These are phyloP conservation scores for Laguncularia racemosa DNA, from an alignment of 345 rosid species.

Conservation along the genomic window DNA sequence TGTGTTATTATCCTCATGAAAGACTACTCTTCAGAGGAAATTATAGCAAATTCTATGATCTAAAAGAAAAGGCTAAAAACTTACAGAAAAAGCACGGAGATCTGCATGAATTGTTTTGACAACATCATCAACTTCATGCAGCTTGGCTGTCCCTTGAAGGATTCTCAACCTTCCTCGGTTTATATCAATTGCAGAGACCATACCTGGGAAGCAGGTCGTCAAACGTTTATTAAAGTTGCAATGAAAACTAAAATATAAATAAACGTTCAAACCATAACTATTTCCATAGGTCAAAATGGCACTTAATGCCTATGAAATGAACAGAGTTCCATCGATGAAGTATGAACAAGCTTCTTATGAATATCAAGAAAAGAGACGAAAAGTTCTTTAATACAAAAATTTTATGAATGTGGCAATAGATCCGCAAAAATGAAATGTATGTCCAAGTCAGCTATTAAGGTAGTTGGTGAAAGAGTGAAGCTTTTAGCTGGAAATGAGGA, in stretches of 20 bases:
- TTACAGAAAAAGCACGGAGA: constrained; percentile 63
- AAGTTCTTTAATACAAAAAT: no score
- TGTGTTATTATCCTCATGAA: constrained; percentile 30
- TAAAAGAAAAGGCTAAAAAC: constrained; percentile 11
- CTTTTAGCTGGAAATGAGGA: no score
- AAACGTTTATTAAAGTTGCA: not conserved
- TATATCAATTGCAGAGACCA: constrained; percentile 74
- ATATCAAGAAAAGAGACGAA: no score
- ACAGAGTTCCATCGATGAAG: no score
- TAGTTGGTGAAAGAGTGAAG: no score
- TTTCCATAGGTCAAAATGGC: no score
- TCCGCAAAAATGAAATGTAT: no score
- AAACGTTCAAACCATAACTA: no score
- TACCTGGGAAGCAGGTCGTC: constrained; percentile 38
- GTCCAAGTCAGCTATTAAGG: no score
- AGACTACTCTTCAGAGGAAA: not conserved
- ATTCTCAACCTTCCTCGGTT: constrained; percentile 87
- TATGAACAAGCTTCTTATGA: no score
- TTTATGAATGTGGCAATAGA: no score
- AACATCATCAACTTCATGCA: constrained; percentile 57
- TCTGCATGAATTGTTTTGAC: constrained; percentile 65
- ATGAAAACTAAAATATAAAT: not conserved
- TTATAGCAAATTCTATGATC: not conserved
- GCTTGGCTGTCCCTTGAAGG: constrained; percentile 69
- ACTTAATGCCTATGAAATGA: no score